phyloP scores from a whole-genome alignment of 2,329 filamentous ascomycete genomes.

The Blastomyces parvus region DNA sequence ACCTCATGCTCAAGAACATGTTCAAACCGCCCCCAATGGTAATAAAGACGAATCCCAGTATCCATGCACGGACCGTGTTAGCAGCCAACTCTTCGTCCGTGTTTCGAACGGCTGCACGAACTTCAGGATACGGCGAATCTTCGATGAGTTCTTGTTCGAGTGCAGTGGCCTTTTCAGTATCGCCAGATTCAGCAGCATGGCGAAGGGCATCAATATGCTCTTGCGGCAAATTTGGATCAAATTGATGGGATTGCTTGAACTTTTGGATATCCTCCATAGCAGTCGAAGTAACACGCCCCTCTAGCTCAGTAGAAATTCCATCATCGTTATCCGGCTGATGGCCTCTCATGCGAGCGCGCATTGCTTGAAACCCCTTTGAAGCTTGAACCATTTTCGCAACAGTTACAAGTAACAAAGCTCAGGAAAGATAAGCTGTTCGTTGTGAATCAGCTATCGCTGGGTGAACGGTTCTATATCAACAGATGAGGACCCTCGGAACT shows the following conservation, averaged over 20 bases:
- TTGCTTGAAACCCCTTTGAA: background rate
- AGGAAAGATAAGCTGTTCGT: background rate
- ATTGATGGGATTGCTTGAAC: constrained; percentile 17
- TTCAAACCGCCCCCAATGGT: constrained; percentile 50
- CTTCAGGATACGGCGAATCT: constrained; percentile 55
- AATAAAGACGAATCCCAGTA: constrained; percentile 48
- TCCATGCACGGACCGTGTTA: constrained; percentile 53
- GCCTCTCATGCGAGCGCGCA: background rate
- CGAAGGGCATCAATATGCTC: constrained; percentile 52
- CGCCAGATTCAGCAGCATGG: constrained; percentile 43
- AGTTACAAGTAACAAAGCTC: background rate
- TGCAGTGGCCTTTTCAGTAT: constrained; percentile 50
- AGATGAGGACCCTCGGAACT: background rate
- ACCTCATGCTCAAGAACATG: constrained; percentile 46
- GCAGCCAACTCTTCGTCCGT: constrained; percentile 52
- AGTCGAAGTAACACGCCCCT: background rate
- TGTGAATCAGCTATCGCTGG: background rate
- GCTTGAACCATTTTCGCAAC: background rate
- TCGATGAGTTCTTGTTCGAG: constrained; percentile 51
- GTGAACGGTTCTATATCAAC: background rate
- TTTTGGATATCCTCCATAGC: constrained; percentile 6
- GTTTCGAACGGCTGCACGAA: constrained; percentile 51
- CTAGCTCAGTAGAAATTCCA: background rate
- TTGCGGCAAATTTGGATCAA: constrained; percentile 52
- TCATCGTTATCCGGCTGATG: background rate